These are phyloP conservation scores for Artemisia annua DNA, from an alignment of 129 eudicot genomes.

Conservation along the genomic window DNA sequence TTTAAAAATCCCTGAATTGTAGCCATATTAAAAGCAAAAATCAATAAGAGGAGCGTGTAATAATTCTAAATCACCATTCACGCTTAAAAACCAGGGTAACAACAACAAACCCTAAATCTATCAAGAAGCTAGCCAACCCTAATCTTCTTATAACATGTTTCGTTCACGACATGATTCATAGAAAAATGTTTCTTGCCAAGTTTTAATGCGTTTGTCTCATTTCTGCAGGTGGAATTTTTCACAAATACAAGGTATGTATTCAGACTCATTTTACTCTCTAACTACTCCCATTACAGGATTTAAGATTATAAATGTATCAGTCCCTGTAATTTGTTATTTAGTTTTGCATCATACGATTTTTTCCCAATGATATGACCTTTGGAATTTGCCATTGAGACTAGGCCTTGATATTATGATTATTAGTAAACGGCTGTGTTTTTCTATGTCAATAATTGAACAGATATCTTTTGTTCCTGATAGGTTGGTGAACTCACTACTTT, in stretches of 20 bases:
- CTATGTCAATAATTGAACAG: neutral
- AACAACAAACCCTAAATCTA: too few species aligned
- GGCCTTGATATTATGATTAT: conserved; percentile 4
- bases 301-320: conserved; percentile 7
- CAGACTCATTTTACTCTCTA: conserved; percentile 5
- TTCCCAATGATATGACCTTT: neutral
- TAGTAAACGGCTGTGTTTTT: neutral
- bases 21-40: too few species aligned
- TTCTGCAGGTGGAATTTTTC: conserved; percentile 97
- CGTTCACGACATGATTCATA: neutral
- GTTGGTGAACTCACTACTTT: conserved; percentile 94
- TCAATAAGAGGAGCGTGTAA: too few species aligned
- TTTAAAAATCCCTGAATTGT: too few species aligned
- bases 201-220: conserved; percentile 23
- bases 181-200: conserved; percentile 5
- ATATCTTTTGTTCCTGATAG: conserved; percentile 38
- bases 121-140: too few species aligned
- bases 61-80: too few species aligned
- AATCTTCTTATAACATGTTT: too few species aligned
- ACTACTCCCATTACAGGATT: neutral
- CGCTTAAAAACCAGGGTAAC: too few species aligned
- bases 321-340: conserved; percentile 6
- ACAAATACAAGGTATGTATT: conserved; percentile 78
- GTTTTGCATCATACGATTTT: neutral
- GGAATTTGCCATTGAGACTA: neutral